Conservation (phyloP, 257 asterid genomes). For the Solanum sparsipilum region DNA sequence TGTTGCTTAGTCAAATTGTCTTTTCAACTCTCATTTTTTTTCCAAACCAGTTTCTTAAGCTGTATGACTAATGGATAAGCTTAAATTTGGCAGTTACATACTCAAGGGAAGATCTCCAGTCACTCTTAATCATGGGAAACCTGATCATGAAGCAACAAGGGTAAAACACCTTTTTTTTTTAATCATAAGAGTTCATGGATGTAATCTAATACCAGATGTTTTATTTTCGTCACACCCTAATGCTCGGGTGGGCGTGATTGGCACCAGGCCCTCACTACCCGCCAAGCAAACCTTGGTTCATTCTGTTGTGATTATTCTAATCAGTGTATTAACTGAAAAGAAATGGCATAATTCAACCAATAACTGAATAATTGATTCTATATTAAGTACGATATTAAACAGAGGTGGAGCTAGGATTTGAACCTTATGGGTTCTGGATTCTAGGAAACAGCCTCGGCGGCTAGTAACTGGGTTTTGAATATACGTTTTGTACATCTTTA, state of each 20-base stretch:
- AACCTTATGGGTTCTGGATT: background rate
- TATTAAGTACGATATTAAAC: background rate
- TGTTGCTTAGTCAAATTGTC: background rate
- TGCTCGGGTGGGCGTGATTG: background rate
- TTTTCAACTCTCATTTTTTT: background rate
- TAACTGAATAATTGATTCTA: background rate
- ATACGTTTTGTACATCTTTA: background rate
- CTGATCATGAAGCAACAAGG: slow-evolving; percentile 77
- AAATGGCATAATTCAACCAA: background rate
- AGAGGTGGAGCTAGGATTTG: background rate
- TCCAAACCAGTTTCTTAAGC: background rate
- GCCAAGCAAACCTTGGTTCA: background rate
- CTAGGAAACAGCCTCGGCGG: background rate
- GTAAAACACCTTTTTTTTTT: slow-evolving; percentile 29
- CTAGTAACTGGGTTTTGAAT: background rate
- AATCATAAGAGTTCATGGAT: background rate
- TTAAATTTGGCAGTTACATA: slow-evolving; percentile 47
- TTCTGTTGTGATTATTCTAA: background rate
- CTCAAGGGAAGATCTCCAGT: slow-evolving; percentile 83
- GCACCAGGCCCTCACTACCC: background rate
- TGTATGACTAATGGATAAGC: background rate
- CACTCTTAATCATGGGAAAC: slow-evolving; percentile 92
- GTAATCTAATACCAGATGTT: background rate
- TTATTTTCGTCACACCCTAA: background rate
- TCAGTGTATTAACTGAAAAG: background rate